Evolutionary conservation across 2,329 filamentous ascomycete species (phyloP), one percentile per base, ranked within the genome.

Genomic region (Fusarium sp.): DNA sequence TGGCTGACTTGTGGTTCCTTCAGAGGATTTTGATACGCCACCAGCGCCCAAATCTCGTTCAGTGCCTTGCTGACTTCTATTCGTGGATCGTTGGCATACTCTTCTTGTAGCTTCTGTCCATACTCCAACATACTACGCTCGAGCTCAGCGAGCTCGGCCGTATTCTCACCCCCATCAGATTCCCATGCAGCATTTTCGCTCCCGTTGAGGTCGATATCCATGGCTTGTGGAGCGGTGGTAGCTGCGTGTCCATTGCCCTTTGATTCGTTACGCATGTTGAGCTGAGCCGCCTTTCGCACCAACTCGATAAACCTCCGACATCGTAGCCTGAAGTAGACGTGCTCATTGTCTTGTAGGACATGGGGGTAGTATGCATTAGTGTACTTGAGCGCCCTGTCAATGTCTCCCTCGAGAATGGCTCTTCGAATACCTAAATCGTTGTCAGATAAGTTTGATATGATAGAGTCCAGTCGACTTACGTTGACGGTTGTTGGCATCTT

Each of bases 271-370:
- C 81, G 80, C 36, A 85, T 81, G 74, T 85, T 86, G 18, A 92
- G 79, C 71, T 95, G 91, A 4, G 91, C 90, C 36, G 90, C 90
- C 60, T 87, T 88, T 40, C 92, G 88, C 74, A 97, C 94, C 91
- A 99, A 95, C 79, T 99, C 96, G 64, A 98, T 91, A 78, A 98
- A 98, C 77, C 96, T 97, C 63, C 94, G 90, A 77, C 95, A 98
- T 71, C 91, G 89, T 49, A 99, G 84, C 60, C 91, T 92, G 81
- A 99, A 98, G 77, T 95, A 90, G 17, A 98, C 94, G 55, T 94
- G 89, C 56, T 93, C 89, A 75, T 97, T 94, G 22, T 93, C 88
- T 46, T 88, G 85, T 18, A 99, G 86, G 2, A 98, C 94, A 24
- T 87, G 86, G 7, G 93, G 92, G 74, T 98, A 99, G 75, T 90